Conservation (phyloP, 2,329 filamentous ascomycete genomes). For the Aureobasidium melanogenum region DNA sequence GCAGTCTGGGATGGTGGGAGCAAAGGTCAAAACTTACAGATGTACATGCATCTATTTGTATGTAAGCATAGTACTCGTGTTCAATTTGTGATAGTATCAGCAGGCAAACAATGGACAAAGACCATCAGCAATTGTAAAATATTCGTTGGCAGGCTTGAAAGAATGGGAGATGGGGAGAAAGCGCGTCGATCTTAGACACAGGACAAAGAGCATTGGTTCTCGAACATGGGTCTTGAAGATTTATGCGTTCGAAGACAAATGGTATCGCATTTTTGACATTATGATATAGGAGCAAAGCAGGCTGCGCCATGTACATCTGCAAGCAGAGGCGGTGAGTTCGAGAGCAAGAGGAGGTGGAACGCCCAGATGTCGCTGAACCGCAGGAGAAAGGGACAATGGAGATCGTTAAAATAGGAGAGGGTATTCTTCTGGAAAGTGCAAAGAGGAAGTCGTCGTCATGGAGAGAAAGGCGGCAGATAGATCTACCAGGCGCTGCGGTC, state of each 20-base stretch:
- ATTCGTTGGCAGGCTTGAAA: background rate
- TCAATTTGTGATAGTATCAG: background rate
- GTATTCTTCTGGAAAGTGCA: background rate
- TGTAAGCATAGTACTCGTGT: background rate
- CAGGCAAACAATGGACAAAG: background rate
- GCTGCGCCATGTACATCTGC: background rate
- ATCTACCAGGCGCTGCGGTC: slow-evolving; percentile 76
- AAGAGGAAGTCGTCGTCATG: background rate
- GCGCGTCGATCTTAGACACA: background rate
- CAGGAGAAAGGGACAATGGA: slow-evolving; percentile 3
- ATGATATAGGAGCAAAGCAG: background rate
- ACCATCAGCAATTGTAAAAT: background rate
- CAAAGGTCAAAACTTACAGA: background rate
- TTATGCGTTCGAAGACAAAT: background rate
- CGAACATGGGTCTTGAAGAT: background rate
- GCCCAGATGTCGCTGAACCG: slow-evolving; percentile 13
- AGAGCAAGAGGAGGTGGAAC: slow-evolving; percentile 9
- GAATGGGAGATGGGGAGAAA: background rate
- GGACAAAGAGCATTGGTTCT: background rate
- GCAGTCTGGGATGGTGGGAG: background rate
- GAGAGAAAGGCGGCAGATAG: background rate
- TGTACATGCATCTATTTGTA: background rate
- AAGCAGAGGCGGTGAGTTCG: background rate
- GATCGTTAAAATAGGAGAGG: background rate
- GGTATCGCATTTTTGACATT: background rate